Base-by-base conservation (phyloP, 1,139 yeast species). In the Geotrichum reessii region DNA sequence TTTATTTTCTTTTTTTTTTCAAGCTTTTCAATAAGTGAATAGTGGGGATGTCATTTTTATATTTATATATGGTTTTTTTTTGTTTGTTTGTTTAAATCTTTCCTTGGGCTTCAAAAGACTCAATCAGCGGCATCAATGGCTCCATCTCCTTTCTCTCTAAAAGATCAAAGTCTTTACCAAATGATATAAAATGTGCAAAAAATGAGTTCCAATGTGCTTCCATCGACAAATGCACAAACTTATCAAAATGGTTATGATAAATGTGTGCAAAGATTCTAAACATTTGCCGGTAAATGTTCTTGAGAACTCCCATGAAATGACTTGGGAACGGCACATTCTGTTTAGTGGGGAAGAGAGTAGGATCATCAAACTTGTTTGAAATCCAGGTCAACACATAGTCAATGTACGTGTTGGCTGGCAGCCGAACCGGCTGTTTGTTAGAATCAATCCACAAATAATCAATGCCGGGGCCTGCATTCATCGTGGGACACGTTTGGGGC, bases 141-240 rank as follows among this genome's bases (percentile, higher is more conserved):
- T 79, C 87, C 74, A 91, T 76, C 65, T 93, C 99, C 62, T 79
- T 78, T 61, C 84, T 76, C 64, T 92, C 98, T 53, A 93, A 78
- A 64, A 93, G 79, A 58, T 82, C 85, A 73, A 89, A 93, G 65
- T 91, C 96, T 67, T 87, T 86, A 19, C 87, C 83, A 68, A 93
- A 88, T 59, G 96, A 86, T 55, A 92, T 81, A 69, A 87, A 93
- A 72, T 95, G 99, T n/a, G 97, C 95, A 73, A 93, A 95, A 68
- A 92, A 90, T 3, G 98, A 91, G 73, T 95, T 93, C 96, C 97
- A 93, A 71, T 95, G 99, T 1, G 99, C 97, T 71, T 93, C 99
- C 62, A 93, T 73, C 3, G 96, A 86, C 63, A 95, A 76, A 72
- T 93, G 98, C 31, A 93, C 84, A 48, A 93, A 82, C 69, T 86